Conservation (phyloP, 768 basidiomycete species). For the Leccinum incarnatum region DNA sequence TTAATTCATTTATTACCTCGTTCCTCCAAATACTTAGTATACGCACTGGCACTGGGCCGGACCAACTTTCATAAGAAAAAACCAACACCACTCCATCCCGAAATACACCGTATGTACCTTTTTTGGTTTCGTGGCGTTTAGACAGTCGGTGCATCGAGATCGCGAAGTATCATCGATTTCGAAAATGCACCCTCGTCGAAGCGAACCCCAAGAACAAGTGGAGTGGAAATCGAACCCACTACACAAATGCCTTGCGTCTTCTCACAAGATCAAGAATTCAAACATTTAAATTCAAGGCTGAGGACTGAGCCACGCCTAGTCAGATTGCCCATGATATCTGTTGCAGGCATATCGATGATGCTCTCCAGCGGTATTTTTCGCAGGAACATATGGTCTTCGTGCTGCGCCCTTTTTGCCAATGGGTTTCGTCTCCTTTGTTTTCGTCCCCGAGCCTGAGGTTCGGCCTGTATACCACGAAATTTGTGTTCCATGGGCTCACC, state of each 20-base stretch:
- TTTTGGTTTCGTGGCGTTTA: background rate
- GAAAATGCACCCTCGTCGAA: constrained; percentile 5
- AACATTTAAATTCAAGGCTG: background rate
- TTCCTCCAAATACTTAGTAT: background rate
- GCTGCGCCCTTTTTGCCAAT: background rate
- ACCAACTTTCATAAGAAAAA: background rate
- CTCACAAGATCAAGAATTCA: background rate
- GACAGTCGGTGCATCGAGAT: background rate
- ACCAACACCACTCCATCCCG: background rate
- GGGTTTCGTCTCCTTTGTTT: background rate
- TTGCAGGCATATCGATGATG: background rate
- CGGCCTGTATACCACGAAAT: background rate
- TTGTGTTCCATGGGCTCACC: background rate
- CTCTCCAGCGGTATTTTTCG: background rate
- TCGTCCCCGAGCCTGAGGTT: no score
- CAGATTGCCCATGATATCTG: background rate
- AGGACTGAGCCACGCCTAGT: background rate
- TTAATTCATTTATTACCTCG: background rate
- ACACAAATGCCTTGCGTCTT: background rate
- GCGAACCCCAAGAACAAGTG: background rate
- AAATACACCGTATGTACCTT: background rate
- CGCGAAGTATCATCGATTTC: background rate
- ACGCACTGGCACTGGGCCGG: background rate
- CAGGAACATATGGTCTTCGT: background rate
- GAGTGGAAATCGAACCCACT: background rate